A percentile compares a stretch with the other conserved stretches of the same genome.
Conservation (phyloP, 345 rosid genomes). For the Brassica rapa region DNA sequence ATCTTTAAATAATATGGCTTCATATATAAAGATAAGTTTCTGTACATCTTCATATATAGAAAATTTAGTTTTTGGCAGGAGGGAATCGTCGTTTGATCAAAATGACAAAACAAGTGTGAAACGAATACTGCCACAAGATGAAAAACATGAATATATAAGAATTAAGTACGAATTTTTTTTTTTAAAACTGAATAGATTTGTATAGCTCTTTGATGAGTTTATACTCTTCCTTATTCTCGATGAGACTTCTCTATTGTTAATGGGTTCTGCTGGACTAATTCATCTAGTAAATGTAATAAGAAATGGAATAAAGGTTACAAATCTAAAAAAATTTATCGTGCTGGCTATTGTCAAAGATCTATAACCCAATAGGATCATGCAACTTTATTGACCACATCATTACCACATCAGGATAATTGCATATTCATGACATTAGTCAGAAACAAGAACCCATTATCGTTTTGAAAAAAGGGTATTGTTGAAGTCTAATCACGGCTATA, state of each 20-base stretch:
- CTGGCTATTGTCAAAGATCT: constrained; percentile 34
- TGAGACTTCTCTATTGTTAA: neutral
- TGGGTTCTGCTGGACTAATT: constrained; percentile 1
- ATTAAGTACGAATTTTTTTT: neutral
- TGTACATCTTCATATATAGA: neutral
- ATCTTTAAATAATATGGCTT: neutral
- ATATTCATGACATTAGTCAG: constrained; percentile 20
- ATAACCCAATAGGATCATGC: constrained; percentile 25
- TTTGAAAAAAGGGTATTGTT: neutral
- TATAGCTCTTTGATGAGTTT: neutral
- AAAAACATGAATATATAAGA: neutral
- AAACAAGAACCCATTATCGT: neutral
- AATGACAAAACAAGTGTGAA: constrained; percentile 37
- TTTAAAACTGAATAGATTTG: neutral
- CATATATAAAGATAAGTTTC: neutral
- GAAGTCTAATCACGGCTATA: constrained; percentile 32
- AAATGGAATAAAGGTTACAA: constrained; percentile 1
- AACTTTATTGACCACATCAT: constrained; percentile 37
- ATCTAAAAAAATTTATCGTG: neutral
- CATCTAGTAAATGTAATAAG: neutral
- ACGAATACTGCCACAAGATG: constrained; percentile 21
- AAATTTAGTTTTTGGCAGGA: constrained; percentile 33
- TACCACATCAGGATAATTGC: constrained; percentile 7
- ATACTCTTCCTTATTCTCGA: neutral
- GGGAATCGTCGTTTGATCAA: constrained; percentile 57